Conservation (phyloP, 2,329 filamentous ascomycete genomes). For the Dryadomyces quercivorus region DNA sequence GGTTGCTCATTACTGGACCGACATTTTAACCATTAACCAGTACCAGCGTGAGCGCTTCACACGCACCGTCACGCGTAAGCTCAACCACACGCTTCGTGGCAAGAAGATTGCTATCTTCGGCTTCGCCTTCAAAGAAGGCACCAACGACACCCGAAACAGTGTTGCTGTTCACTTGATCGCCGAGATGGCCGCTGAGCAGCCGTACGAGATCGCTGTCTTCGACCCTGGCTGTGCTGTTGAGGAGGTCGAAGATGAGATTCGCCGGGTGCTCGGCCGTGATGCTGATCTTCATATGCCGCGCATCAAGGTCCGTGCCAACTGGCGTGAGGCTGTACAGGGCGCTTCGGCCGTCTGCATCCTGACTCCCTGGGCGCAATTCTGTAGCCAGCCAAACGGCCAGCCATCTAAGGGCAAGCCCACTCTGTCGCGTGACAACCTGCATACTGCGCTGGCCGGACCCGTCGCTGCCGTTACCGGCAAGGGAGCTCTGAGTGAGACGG, state of each 20-base stretch:
- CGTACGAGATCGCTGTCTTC: conserved; percentile 1
- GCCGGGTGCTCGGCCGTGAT: background rate
- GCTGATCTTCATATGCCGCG: background rate
- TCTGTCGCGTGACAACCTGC: background rate
- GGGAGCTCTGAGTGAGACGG: background rate
- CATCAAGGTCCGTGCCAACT: background rate
- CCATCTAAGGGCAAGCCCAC: background rate
- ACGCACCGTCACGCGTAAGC: background rate
- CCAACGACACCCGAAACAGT: conserved; percentile 5
- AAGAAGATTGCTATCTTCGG: conserved; percentile 4
- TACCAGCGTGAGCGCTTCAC: conserved; percentile 2
- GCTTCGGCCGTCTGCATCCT: conserved; percentile 2
- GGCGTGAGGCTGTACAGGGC: background rate
- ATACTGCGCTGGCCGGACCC: background rate
- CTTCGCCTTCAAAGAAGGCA: conserved; percentile 5
- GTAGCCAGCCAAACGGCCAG: background rate
- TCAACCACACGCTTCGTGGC: conserved; percentile 1
- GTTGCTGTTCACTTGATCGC: conserved; percentile 4
- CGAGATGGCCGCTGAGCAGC: conserved; percentile 1
- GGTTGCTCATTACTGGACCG: conserved; percentile 1
- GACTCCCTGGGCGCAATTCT: conserved; percentile 2
- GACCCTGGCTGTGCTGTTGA: conserved; percentile 1
- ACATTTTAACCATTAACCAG: conserved; percentile 1
- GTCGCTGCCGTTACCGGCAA: background rate
- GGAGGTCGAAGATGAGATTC: conserved; percentile 2